Percentiles rank a stretch among this genome's conserved stretches.
Evolutionary conservation across 2,329 filamentous ascomycete genomes (phyloP).

Genomic region (Claviceps monticola): DNA sequence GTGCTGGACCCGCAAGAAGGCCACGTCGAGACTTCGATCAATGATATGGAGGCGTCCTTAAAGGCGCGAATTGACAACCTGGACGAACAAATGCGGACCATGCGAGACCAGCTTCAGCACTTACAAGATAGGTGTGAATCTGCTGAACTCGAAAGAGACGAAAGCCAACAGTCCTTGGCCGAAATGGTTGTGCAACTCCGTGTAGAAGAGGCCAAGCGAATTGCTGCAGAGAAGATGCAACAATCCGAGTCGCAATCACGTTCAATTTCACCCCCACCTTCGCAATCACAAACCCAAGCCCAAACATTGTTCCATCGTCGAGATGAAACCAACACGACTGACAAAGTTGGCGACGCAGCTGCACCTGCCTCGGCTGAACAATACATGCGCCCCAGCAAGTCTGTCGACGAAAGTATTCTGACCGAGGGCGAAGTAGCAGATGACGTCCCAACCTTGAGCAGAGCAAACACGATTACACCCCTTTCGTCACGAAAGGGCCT

Average conservation of each 20-base stretch:
- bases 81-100: slow-evolving; percentile 64
- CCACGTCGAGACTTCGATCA: slow-evolving; percentile 2
- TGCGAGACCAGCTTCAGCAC: slow-evolving; percentile 65
- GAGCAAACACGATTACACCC: slow-evolving; percentile 35
- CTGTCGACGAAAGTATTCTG: slow-evolving; percentile 8
- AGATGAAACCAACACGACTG: slow-evolving; percentile 1
- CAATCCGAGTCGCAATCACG: slow-evolving; percentile 8
- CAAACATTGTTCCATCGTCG: slow-evolving; percentile 11
- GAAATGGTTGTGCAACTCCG: slow-evolving; percentile 82
- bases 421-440: slow-evolving; percentile 18
- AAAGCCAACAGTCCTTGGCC: slow-evolving; percentile 59
- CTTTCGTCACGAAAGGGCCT: slow-evolving; percentile 24
- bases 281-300: slow-evolving; percentile 3
- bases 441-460: slow-evolving; percentile 30
- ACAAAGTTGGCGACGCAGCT: slow-evolving; percentile 2
- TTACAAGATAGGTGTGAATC: slow-evolving; percentile 67
- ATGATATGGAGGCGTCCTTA: slow-evolving; percentile 17
- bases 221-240: slow-evolving; percentile 27
- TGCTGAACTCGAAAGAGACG: slow-evolving; percentile 64
- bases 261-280: background rate
- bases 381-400: background rate
- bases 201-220: slow-evolving; percentile 42
- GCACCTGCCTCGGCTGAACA: background rate
- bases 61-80: slow-evolving; percentile 65
- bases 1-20: background rate